These are phyloP conservation scores for Mortierella sp. DNA, from an alignment of 371 early-diverging fungal species.

Conservation along the genomic window DNA sequence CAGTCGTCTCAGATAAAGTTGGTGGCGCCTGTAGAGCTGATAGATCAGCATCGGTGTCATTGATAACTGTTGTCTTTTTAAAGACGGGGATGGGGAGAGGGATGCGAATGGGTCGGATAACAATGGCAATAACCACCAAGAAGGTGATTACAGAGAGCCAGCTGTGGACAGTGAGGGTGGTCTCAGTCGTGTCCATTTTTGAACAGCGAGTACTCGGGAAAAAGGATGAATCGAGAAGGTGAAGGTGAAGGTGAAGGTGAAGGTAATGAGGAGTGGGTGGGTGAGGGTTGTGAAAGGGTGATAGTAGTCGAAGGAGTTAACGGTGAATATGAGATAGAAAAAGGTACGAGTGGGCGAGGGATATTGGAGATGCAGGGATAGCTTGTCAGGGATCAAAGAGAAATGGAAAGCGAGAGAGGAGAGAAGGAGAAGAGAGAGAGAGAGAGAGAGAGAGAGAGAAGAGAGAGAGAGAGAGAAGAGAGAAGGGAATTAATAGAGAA, in stretches of 20 bases:
- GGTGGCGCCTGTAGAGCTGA: neutral
- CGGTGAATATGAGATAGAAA: too few relatives aligned
- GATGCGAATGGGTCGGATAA: constrained; percentile 66
- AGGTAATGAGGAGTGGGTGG: neutral
- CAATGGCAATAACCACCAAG: constrained; percentile 62
- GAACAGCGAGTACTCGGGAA: too few relatives aligned
- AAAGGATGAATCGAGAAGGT: neutral
- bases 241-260: neutral
- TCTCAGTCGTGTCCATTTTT: constrained; percentile 1
- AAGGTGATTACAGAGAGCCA: constrained; percentile 70
- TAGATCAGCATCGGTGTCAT: neutral
- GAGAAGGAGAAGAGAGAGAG: neutral
- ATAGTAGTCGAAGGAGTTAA: too few relatives aligned
- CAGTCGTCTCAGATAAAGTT: neutral
- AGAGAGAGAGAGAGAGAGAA: neutral
- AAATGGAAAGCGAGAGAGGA: too few relatives aligned
- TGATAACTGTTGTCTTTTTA: neutral
- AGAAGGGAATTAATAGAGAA: neutral
- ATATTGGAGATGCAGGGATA: too few relatives aligned
- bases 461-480: neutral
- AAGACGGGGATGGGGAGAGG: constrained; percentile 41
- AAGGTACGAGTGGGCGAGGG: too few relatives aligned
- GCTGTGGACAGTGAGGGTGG: constrained; percentile 58
- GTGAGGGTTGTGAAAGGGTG: neutral
- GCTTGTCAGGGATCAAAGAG: too few relatives aligned